Evolutionary conservation across 2,329 filamentous ascomycete species (phyloP), one percentile per base, ranked within the genome.

Genomic region (Cladophialophora immunda): DNA sequence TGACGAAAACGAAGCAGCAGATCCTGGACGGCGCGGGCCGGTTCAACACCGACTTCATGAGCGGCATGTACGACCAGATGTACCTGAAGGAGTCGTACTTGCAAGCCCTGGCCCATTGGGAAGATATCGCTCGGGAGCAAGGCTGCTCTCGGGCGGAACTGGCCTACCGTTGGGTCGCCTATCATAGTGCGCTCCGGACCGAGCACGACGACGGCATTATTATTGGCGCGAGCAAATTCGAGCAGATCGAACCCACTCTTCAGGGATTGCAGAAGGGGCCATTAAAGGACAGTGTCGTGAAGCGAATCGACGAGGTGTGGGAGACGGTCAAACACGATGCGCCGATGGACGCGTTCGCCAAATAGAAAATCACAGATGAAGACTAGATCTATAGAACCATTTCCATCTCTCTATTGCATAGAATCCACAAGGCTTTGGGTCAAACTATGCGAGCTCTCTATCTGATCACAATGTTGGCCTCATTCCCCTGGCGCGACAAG

Each of bases 121-220:
- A 76, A 7, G 58, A 63, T 2, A 74, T 70, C 19, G 72, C 72
- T 1, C 64, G 64, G 22, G 70, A 72, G 0, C 68, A 72, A 1
- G 72, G 72, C 1, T 62, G 75, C n/a, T 69, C 70, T 5, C 75
- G 74, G 1, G 67, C 76, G 0, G 78, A 81, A 62, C 75, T 80
- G 8, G 75, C 76, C 19, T 68, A 78, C 25, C 77, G 78, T 38
- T 79, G 78, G 77, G 65, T 77, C 7, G 71, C 71, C 9, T 75
- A 77, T 64, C 74, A 79, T 63, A 78, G 73, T 3, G 52, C 55
- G 7, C 55, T 78, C 52, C 65, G 64, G 6, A 70, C 73, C 1
- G 70, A 73, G 6, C 72, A 78, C 22, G 74, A 75, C 11, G 72
- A 73, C 41, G 70, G 56, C 19, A 52, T 80, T 19, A 69, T 81